Conservation (phyloP, 1,139 yeast species). For the Lodderomyces oxycetoniae region DNA sequence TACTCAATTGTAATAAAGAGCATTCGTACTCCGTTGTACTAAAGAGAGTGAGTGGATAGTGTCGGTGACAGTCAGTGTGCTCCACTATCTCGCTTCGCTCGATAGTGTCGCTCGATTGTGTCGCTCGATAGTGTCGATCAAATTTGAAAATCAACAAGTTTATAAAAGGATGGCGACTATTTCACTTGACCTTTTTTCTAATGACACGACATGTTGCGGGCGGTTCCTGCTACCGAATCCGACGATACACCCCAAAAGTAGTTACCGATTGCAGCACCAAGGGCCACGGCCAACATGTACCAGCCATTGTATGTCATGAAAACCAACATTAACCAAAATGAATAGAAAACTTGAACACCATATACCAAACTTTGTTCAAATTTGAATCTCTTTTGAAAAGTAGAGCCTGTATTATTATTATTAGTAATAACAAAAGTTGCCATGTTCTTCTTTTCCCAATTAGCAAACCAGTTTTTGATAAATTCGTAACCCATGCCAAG, state of each 20-base stretch:
- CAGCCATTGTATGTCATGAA: conserved; percentile 86
- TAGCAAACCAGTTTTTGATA: conserved; percentile 34
- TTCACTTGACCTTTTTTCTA: conserved; percentile 18
- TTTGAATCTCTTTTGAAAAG: conserved; percentile 19
- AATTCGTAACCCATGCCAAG: conserved; percentile 62
- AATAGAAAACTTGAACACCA: conserved; percentile 71
- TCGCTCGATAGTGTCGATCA: no score
- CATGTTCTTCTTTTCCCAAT: conserved; percentile 25
- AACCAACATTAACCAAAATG: conserved; percentile 72
- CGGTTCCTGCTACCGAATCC: conserved; percentile 15
- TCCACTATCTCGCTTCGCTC: no score
- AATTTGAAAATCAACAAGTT: no score
- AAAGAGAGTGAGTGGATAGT: no score
- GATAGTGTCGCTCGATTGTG: no score
- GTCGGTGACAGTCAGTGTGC: no score
- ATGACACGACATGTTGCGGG: conserved; percentile 49
- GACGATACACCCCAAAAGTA: conserved; percentile 47
- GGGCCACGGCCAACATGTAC: conserved; percentile 68
- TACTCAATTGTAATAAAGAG: no score
- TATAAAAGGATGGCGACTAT: no score
- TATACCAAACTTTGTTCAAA: conserved; percentile 45
- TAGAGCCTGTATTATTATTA: conserved; percentile 11
- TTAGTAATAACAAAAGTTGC: conserved; percentile 16
- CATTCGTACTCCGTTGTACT: no score
- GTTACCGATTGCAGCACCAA: conserved; percentile 67